phyloP scores from a whole-genome alignment of 257 asterid genomes.

The Gynochthodes officinalis region DNA sequence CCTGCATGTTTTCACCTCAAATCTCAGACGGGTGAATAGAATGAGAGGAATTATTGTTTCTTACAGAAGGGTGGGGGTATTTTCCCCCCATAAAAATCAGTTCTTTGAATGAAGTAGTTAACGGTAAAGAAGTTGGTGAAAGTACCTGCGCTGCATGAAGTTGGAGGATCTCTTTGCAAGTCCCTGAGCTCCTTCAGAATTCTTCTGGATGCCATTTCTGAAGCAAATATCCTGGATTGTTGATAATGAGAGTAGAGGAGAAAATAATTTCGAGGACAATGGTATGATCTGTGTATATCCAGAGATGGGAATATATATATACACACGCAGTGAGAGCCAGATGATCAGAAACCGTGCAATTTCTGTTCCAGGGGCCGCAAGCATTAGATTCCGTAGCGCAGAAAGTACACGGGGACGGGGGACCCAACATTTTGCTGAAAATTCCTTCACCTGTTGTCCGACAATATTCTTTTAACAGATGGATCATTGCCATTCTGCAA shows the following conservation, averaged over 20 bases:
- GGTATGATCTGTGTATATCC: constrained; percentile 17
- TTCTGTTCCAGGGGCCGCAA: constrained; percentile 16
- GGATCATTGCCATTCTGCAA: not conserved
- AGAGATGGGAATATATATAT: constrained; percentile 26
- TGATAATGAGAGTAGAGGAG: not conserved
- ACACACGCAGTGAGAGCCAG: constrained; percentile 1
- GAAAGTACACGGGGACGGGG: constrained; percentile 3
- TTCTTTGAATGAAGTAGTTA: not conserved
- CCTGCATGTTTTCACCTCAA: constrained; percentile 33
- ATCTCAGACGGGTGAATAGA: not conserved
- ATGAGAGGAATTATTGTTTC: not conserved
- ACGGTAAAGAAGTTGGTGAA: not conserved
- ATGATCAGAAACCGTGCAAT: constrained; percentile 2
- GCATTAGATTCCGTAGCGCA: constrained; percentile 41
- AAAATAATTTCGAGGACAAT: not conserved
- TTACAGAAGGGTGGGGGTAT: too few relatives aligned
- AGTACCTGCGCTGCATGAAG: constrained; percentile 89
- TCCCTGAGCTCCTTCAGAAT: constrained; percentile 83
- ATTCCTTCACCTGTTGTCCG: not conserved
- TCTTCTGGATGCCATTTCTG: constrained; percentile 76
- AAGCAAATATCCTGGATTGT: not conserved
- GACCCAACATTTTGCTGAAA: constrained; percentile 24
- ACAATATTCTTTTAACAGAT: not conserved
- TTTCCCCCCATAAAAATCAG: too few relatives aligned
- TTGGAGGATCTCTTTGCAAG: constrained; percentile 90